These are phyloP conservation scores for Endogone sp. DNA, from an alignment of 192 early-diverging fungal species.

Conservation along the genomic window DNA sequence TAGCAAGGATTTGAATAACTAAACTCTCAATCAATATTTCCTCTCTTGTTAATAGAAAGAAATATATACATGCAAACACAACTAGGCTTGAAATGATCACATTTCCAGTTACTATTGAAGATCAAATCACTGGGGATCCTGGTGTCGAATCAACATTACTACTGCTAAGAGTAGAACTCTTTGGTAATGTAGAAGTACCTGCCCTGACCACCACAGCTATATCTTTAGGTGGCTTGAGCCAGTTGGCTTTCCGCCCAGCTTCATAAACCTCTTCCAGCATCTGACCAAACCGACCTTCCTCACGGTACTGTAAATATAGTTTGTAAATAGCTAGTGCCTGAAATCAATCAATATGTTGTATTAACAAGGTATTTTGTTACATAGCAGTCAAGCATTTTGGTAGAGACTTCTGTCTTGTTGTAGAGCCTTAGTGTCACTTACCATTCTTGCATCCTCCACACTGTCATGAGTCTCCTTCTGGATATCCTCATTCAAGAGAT, in stretches of 20 bases:
- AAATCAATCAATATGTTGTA: not conserved
- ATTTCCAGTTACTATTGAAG: not conserved
- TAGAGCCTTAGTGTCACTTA: constrained; percentile 20
- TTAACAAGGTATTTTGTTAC: not conserved
- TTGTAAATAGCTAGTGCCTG: constrained; percentile 81
- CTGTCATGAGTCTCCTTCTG: constrained; percentile 90
- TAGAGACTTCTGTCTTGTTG: not conserved
- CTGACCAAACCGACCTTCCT: constrained; percentile 63
- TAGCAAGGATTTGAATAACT: too few relatives aligned
- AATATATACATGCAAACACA: too few relatives aligned
- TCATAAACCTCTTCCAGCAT: constrained; percentile 83
- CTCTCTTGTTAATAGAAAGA: too few relatives aligned
- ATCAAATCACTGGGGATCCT: not conserved
- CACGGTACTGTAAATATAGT: constrained; percentile 65
- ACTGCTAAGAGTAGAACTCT: not conserved
- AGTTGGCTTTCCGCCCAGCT: constrained; percentile 57
- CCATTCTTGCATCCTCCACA: constrained; percentile 88
- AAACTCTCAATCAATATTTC: too few relatives aligned
- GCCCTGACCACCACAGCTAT: not conserved
- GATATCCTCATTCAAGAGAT: constrained; percentile 75
- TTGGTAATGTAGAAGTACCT: not conserved
- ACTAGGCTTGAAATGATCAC: too few relatives aligned
- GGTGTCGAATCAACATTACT: not conserved
- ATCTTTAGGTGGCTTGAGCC: constrained; percentile 36
- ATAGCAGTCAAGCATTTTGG: constrained; percentile 14